Evolutionary conservation across 1,139 yeast species (phyloP).

Genomic region (Fermentozyma sake): DNA sequence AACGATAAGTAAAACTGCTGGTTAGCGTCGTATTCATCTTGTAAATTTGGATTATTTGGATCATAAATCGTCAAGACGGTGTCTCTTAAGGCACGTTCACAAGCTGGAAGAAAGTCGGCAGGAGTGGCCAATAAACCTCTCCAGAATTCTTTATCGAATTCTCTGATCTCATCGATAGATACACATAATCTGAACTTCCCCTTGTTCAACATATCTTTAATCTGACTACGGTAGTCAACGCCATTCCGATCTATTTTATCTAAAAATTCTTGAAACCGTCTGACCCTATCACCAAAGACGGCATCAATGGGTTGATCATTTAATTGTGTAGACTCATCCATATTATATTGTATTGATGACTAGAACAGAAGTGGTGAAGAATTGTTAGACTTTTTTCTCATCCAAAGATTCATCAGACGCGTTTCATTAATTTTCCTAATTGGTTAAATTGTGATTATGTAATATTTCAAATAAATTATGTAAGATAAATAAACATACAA

Average conservation of each 20-base stretch:
- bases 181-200: slow-evolving; percentile 67
- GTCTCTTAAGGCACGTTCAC: slow-evolving; percentile 82
- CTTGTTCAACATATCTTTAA: slow-evolving; percentile 65
- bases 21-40: slow-evolving; percentile 49
- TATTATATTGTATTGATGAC: slow-evolving; percentile 4
- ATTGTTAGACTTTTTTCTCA: background rate
- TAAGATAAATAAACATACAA: no score
- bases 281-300: slow-evolving; percentile 72
- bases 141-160: slow-evolving; percentile 79
- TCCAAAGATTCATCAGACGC: slow-evolving; percentile 16
- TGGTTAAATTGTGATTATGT: slow-evolving; percentile 16
- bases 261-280: slow-evolving; percentile 84
- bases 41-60: slow-evolving; percentile 45
- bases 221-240: slow-evolving; percentile 63
- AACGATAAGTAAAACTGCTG: slow-evolving; percentile 76
- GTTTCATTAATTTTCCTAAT: slow-evolving; percentile 29
- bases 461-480: slow-evolving; percentile 1
- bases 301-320: slow-evolving; percentile 41
- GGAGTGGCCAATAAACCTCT: slow-evolving; percentile 71
- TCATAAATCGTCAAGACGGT: slow-evolving; percentile 68
- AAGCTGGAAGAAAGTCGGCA: slow-evolving; percentile 83
- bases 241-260: slow-evolving; percentile 47
- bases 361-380: no score
- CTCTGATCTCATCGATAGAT: slow-evolving; percentile 83
- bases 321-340: slow-evolving; percentile 17